Evolutionary conservation across 2,329 filamentous ascomycete genomes (phyloP), one percentile per base, ranked within the genome.

Genomic region (Colletotrichum ledebouriae): DNA sequence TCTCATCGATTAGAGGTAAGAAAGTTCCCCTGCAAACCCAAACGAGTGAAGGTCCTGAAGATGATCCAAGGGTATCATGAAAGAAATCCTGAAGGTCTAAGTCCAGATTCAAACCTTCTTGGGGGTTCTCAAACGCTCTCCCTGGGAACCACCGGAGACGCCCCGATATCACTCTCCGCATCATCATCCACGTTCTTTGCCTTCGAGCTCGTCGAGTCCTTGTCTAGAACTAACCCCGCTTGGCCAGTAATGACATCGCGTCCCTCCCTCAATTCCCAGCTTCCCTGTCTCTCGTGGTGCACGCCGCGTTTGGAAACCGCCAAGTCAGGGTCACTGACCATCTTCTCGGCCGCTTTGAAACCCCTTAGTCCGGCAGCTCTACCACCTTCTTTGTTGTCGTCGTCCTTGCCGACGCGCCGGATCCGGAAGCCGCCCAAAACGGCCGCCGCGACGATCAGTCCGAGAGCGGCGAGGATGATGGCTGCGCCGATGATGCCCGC

Each of bases 401-500:
- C 33, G 33, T 33, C 33, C 20, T 9, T 52, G 29, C 47, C 25
- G 6, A 56, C 59, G 2, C 76, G 76, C 10, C 70, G 70, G 17
- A 81, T 52, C 1, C 80, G 77, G 44, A 80, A 66, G 0, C 79
- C 78, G 2, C 75, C 78, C 11, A 82, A 65, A 17, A 74, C 65
- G 58, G 74, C 77, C 4, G 82, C 76, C 0, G 70, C 75, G 12
- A 79, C 71, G 4, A 78, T 71, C 4, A 81, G 58, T 3, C 75
- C 81, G 1, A 81, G 13, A 1, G 81, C 72, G 3, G 72, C 78
- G n/a, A 82, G 60, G 20, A 80, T 78, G 10, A 82, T 75, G 0
- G 79, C 68, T 3, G 82, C 83, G 0, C 84, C 84, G n/a, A 86
- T 81, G 6, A 83, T 76, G 6, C 84, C 84, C 2, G 80, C 83